These are phyloP conservation scores for Arthrobotrys megalospora DNA, from an alignment of 2,329 filamentous ascomycete species.

Conservation along the genomic window DNA sequence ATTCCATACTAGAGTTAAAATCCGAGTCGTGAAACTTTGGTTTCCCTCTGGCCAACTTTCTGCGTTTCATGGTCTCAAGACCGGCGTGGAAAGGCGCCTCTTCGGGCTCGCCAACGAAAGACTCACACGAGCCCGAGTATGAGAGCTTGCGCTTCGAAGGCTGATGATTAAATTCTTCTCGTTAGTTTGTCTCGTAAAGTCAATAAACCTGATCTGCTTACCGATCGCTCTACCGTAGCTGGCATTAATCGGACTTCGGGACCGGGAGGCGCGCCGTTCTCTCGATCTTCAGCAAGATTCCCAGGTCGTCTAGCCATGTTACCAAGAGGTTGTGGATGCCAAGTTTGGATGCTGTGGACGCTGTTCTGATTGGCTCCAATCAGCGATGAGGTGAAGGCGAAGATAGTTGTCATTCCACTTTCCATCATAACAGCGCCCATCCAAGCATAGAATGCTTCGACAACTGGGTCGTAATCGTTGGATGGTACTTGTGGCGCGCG, in stretches of 20 bases:
- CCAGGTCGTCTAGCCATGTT: not conserved
- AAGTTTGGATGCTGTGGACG: not conserved
- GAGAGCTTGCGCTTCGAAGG: constrained; percentile 19
- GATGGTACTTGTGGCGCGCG: not conserved
- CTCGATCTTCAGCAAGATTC: not conserved
- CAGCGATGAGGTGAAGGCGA: not conserved
- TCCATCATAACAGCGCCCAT: constrained; percentile 29
- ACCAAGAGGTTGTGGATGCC: not conserved
- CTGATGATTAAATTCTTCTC: not conserved
- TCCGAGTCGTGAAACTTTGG: not conserved
- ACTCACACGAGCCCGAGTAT: not conserved
- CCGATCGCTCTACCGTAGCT: not conserved
- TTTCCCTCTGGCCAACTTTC: not conserved
- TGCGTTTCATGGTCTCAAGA: constrained; percentile 2
- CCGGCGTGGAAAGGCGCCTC: not conserved
- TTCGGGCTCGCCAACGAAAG: constrained; percentile 6
- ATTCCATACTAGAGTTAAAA: no score
- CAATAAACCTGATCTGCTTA: not conserved
- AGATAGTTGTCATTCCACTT: constrained; percentile 11
- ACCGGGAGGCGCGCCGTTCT: not conserved
- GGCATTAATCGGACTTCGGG: no score
- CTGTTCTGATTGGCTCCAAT: not conserved
- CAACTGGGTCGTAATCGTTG: not conserved
- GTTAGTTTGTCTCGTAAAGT: not conserved
- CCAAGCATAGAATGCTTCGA: constrained; percentile 45